These are phyloP conservation scores for Fusarium chuoi DNA, from an alignment of 2,329 filamentous ascomycete species.

Conservation along the genomic window DNA sequence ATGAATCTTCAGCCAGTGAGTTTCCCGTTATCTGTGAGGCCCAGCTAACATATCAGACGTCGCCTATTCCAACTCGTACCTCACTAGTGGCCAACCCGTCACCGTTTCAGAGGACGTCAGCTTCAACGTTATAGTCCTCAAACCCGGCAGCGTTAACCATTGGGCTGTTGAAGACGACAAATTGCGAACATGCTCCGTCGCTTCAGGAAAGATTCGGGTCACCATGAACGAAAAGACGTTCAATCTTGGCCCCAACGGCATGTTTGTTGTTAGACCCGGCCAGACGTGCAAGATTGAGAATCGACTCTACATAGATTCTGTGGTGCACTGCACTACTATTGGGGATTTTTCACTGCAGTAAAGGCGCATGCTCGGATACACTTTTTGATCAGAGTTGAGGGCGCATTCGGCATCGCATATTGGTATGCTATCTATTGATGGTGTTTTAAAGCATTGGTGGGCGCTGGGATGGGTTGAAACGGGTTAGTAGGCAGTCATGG, in stretches of 20 bases:
- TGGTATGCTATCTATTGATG: background rate
- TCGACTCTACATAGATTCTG: constrained; percentile 55
- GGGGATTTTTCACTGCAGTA: constrained; percentile 33
- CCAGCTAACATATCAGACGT: constrained; percentile 48
- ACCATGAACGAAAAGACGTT: constrained; percentile 52
- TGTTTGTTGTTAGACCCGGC: constrained; percentile 56
- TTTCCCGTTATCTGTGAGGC: background rate
- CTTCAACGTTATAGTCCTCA: constrained; percentile 55
- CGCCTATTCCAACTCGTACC: constrained; percentile 57
- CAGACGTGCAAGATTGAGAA: constrained; percentile 55
- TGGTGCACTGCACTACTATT: constrained; percentile 55
- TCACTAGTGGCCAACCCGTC: constrained; percentile 51
- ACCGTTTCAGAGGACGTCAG: constrained; percentile 51
- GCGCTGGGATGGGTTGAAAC: background rate
- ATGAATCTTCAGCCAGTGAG: constrained; percentile 51
- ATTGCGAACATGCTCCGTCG: constrained; percentile 54
- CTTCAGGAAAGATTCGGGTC: constrained; percentile 54
- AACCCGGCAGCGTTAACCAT: constrained; percentile 50
- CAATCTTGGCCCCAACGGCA: constrained; percentile 55
- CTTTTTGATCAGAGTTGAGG: constrained; percentile 1
- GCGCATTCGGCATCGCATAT: background rate
- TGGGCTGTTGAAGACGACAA: constrained; percentile 46
- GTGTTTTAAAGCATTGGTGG: background rate
- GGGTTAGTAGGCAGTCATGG: constrained; percentile 16
- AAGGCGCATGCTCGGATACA: background rate